phyloP scores from a whole-genome alignment of 257 asterid genomes.

The Solanum verrucosum region DNA sequence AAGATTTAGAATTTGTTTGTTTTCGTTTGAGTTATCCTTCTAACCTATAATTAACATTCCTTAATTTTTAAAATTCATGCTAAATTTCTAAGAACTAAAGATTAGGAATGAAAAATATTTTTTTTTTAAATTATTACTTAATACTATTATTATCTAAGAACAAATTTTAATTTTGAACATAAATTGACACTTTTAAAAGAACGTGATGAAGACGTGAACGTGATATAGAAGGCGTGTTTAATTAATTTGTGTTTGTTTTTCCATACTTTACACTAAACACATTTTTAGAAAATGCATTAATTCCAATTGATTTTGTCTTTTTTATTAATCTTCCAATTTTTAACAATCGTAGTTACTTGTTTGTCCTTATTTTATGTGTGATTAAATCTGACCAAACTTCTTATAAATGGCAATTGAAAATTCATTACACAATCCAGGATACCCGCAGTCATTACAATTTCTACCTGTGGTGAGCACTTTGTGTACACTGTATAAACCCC shows the following conservation, averaged over 20 bases:
- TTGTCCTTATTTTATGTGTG: not conserved
- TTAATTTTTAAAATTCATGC: not conserved
- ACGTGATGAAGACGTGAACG: not conserved
- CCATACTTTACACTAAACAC: not conserved
- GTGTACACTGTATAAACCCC: rapidly evolving
- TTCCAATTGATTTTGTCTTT: not conserved
- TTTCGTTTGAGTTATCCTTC: not conserved
- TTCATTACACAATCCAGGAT: not conserved
- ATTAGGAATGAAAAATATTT: not conserved
- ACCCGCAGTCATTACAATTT: no score
- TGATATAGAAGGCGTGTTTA: not conserved
- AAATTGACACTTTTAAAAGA: not conserved
- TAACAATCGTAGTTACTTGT: not conserved
- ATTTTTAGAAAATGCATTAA: not conserved
- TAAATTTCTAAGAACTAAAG: not conserved
- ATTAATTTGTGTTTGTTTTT: not conserved
- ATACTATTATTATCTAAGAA: no score
- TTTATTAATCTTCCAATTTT: not conserved
- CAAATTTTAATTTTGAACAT: not conserved
- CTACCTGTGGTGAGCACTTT: no score
- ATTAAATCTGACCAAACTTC: not conserved
- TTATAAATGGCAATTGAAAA: not conserved
- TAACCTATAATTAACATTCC: not conserved
- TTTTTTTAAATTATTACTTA: not conserved
- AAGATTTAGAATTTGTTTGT: not conserved